phyloP scores from a whole-genome alignment of 352 stramenopile genomes.

The Globisporangium ultimum region DNA sequence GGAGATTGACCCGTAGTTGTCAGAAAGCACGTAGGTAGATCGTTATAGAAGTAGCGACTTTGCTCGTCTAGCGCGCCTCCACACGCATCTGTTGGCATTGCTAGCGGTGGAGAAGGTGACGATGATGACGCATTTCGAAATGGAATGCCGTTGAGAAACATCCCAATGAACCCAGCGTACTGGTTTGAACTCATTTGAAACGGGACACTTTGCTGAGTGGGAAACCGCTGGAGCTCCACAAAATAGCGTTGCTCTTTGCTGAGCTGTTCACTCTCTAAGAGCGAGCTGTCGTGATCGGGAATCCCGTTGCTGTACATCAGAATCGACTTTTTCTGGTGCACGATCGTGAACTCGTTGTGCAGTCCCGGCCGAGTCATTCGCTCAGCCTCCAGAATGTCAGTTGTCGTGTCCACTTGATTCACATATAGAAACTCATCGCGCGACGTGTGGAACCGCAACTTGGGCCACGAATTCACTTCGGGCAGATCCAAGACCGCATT shows the following conservation, averaged over 20 bases:
- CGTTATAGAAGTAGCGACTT: constrained; percentile 49
- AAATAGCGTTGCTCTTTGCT: constrained; percentile 45
- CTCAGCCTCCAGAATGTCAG: constrained; percentile 13
- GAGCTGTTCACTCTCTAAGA: constrained; percentile 5
- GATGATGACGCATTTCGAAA: constrained; percentile 29
- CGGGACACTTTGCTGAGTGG: constrained; percentile 23
- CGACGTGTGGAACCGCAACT: constrained; percentile 40
- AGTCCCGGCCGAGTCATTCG: constrained; percentile 4
- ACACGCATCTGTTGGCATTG: constrained; percentile 25
- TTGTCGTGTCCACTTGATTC: constrained; percentile 40
- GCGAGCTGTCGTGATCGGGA: constrained; percentile 31
- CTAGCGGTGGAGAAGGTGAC: not conserved
- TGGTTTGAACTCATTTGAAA: constrained; percentile 14
- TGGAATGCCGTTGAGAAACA: constrained; percentile 64
- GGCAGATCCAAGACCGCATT: constrained; percentile 59
- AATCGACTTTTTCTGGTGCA: constrained; percentile 30
- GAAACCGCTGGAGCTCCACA: constrained; percentile 56
- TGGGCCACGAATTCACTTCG: constrained; percentile 57
- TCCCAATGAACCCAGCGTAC: constrained; percentile 29
- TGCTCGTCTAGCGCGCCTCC: constrained; percentile 42
- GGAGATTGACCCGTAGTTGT: constrained; percentile 3
- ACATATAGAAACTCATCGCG: constrained; percentile 39
- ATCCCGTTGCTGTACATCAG: constrained; percentile 67
- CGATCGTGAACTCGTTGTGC: constrained; percentile 44
- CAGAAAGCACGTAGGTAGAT: constrained; percentile 41